Evolutionary conservation across 495 filamentous ascomycete genomes (phyloP).

Genomic region (Physcia stellaris): DNA sequence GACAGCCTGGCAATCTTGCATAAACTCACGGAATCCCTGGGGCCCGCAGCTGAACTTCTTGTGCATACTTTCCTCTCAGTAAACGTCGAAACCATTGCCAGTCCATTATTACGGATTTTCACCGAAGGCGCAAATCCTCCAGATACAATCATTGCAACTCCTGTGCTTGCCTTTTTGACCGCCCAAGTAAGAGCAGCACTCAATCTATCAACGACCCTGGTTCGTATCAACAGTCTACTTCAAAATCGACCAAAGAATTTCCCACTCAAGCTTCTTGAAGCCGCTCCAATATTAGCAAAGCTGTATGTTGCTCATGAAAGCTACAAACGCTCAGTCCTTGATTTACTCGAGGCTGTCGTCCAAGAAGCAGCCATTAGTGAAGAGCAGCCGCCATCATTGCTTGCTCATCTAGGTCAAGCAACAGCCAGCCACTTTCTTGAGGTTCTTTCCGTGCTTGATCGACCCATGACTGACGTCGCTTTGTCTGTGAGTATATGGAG

Average conservation of each 20-base stretch:
- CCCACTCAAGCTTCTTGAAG: slow-evolving; percentile 68
- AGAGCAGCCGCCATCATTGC: slow-evolving; percentile 70
- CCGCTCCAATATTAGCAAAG: slow-evolving; percentile 57
- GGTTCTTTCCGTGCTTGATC: slow-evolving; percentile 63
- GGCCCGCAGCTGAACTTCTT: slow-evolving; percentile 57
- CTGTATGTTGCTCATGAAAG: slow-evolving; percentile 58
- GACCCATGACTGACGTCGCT: slow-evolving; percentile 47
- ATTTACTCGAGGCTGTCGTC: slow-evolving; percentile 62
- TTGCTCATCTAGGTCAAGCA: slow-evolving; percentile 74
- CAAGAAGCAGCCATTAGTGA: slow-evolving; percentile 45
- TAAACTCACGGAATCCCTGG: slow-evolving; percentile 51
- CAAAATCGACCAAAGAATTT: slow-evolving; percentile 46
- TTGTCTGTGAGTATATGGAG: slow-evolving; percentile 63
- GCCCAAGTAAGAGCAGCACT: slow-evolving; percentile 51
- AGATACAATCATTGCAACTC: slow-evolving; percentile 47
- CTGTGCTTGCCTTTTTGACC: slow-evolving; percentile 40
- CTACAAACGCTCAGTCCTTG: slow-evolving; percentile 50
- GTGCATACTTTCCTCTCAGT: slow-evolving; percentile 61
- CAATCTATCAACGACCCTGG: slow-evolving; percentile 48
- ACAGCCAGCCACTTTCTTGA: slow-evolving; percentile 72
- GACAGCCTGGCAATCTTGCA: slow-evolving; percentile 34
- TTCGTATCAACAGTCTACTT: slow-evolving; percentile 54
- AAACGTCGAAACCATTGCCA: slow-evolving; percentile 52
- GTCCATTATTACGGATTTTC: slow-evolving; percentile 61
- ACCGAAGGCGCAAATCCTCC: slow-evolving; percentile 52